A percentile compares a stretch with the other conserved stretches of the same genome.
phyloP scores from a whole-genome alignment of 2,329 filamentous ascomycete species.

The Aureobasidium sp. region DNA sequence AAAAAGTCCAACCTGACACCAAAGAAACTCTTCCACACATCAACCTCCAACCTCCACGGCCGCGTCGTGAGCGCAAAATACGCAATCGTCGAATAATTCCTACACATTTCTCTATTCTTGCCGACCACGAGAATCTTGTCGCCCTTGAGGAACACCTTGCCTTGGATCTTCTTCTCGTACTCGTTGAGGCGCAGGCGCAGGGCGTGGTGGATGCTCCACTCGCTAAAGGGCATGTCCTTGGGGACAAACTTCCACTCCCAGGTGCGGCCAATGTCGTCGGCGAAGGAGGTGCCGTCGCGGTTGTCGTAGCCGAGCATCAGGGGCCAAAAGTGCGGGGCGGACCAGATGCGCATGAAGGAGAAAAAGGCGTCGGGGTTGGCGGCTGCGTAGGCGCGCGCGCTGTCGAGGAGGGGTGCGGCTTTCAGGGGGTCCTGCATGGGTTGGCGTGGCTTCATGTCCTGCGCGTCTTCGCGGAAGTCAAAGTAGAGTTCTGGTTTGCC shows the following conservation, averaged over 20 bases:
- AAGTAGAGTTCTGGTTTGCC: constrained; percentile 35
- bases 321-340: constrained; percentile 42
- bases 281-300: constrained; percentile 30
- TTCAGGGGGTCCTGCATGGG: constrained; percentile 27
- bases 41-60: constrained; percentile 43
- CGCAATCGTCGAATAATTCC: constrained; percentile 31
- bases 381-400: constrained; percentile 25
- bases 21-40: constrained; percentile 44
- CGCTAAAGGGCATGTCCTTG: constrained; percentile 37
- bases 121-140: constrained; percentile 42
- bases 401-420: constrained; percentile 26
- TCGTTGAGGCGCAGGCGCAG: constrained; percentile 26
- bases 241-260: constrained; percentile 43
- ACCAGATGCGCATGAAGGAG: constrained; percentile 39
- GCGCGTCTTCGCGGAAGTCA: constrained; percentile 28
- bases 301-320: constrained; percentile 36
- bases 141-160: constrained; percentile 33
- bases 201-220: constrained; percentile 37
- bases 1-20: constrained; percentile 39
- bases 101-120: constrained; percentile 32
- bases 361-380: constrained; percentile 28
- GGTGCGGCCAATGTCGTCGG: constrained; percentile 33
- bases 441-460: constrained; percentile 19
- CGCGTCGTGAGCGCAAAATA: constrained; percentile 40
- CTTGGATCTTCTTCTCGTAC: constrained; percentile 25